These are phyloP conservation scores for Ascochyta pisi DNA, from an alignment of 2,329 filamentous ascomycete species.

Conservation along the genomic window DNA sequence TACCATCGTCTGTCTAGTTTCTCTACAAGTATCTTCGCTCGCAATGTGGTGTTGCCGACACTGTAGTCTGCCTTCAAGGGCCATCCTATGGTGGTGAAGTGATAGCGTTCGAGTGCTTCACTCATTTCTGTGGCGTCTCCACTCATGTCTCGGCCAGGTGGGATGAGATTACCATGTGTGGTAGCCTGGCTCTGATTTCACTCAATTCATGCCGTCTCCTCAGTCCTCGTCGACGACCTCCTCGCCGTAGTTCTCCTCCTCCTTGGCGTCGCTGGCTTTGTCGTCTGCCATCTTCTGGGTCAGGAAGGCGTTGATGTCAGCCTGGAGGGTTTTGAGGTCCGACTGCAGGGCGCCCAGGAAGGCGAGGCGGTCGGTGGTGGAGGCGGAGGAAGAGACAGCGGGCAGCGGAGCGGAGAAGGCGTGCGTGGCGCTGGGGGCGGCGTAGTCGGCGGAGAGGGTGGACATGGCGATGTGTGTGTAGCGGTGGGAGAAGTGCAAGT, in stretches of 20 bases:
- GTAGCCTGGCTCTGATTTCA: no score
- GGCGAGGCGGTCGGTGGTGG: slow-evolving; percentile 60
- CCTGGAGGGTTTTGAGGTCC: slow-evolving; percentile 67
- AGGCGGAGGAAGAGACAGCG: slow-evolving; percentile 9
- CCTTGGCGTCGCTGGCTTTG: slow-evolving; percentile 55
- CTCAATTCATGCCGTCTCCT: not conserved
- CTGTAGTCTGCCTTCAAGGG: no score
- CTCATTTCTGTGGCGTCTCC: no score
- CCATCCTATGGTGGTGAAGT: no score
- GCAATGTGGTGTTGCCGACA: no score
- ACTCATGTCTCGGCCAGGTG: no score
- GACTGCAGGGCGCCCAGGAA: slow-evolving; percentile 67
- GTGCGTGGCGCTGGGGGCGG: slow-evolving; percentile 51
- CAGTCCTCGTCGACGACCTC: slow-evolving; percentile 72
- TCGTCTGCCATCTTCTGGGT: slow-evolving; percentile 78
- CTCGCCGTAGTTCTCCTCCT: slow-evolving; percentile 84
- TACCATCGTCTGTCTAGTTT: no score
- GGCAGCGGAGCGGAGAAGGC: slow-evolving; percentile 35
- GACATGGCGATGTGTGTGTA: slow-evolving; percentile 28
- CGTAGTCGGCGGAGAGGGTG: slow-evolving; percentile 61
- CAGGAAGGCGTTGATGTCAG: slow-evolving; percentile 72
- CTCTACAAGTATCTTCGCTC: no score
- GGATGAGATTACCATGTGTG: no score
- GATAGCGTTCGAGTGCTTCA: no score
- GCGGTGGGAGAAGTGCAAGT: not conserved